phyloP scores from a whole-genome alignment of 768 basidiomycete species.

The Amanita subjunquillea region DNA sequence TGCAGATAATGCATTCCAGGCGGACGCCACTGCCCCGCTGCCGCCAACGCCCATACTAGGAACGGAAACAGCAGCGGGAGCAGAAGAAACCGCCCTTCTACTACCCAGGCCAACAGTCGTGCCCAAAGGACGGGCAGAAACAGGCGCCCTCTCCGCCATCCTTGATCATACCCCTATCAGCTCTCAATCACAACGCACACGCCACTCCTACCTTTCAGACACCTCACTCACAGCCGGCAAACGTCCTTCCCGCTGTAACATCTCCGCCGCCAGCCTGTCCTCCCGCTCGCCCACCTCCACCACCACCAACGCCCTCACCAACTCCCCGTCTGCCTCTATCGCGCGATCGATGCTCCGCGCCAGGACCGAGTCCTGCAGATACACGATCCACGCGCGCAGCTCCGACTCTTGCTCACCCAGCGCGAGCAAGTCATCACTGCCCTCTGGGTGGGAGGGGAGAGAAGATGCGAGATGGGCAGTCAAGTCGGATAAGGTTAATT shows the following conservation, averaged over 20 bases:
- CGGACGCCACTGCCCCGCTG: neutral
- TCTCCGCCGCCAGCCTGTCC: slow-evolving; percentile 2
- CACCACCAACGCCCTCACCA: neutral
- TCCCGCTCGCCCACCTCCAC: neutral
- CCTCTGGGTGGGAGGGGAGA: neutral
- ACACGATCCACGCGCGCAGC: neutral
- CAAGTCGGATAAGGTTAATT: neutral
- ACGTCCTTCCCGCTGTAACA: neutral
- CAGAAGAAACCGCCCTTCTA: neutral
- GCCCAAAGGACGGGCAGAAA: neutral
- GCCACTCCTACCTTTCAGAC: neutral
- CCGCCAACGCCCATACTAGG: neutral
- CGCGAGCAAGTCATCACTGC: neutral
- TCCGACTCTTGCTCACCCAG: neutral
- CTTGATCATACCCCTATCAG: neutral
- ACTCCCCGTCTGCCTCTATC: neutral
- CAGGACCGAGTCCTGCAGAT: neutral
- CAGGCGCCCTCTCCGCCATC: neutral
- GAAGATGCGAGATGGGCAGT: neutral
- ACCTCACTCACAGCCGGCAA: neutral
- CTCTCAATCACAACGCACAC: neutral
- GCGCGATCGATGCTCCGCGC: slow-evolving; percentile 2
- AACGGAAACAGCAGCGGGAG: neutral
- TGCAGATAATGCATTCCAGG: slow-evolving; percentile 12
- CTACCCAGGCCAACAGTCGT: neutral